A percentile compares a stretch with the other conserved stretches of the same genome.
These are phyloP conservation scores for Penicillium sp. DNA, from an alignment of 2,329 filamentous ascomycete species.

Conservation along the genomic window DNA sequence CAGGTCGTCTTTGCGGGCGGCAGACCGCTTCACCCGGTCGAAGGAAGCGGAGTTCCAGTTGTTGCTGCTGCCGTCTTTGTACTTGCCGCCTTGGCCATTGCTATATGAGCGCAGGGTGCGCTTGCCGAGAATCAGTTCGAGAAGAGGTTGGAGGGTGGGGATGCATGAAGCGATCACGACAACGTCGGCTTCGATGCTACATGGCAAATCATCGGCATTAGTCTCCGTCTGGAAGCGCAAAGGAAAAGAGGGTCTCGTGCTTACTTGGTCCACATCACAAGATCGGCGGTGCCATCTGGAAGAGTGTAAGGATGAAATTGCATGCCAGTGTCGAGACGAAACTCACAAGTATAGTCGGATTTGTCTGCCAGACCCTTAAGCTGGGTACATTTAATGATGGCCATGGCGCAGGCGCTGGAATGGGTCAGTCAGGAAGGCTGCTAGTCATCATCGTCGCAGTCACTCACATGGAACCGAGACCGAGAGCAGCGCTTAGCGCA, in stretches of 20 bases:
- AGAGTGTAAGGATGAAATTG: constrained; percentile 2
- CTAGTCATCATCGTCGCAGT: not conserved
- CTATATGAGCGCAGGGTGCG: constrained; percentile 16
- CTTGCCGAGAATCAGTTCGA: constrained; percentile 27
- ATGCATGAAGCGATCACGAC: constrained; percentile 38
- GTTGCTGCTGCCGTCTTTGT: constrained; percentile 13
- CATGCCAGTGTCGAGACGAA: no score
- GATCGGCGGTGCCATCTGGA: constrained; percentile 38
- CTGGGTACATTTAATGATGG: constrained; percentile 35
- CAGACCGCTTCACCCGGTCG: constrained; percentile 11
- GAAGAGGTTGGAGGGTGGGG: constrained; percentile 32
- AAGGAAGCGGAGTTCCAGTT: constrained; percentile 7
- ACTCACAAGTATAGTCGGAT: constrained; percentile 33
- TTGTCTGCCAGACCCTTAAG: constrained; percentile 27
- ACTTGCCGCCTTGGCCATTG: constrained; percentile 4
- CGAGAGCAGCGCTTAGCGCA: constrained; percentile 21
- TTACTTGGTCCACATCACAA: constrained; percentile 49
- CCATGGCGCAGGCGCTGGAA: constrained; percentile 31
- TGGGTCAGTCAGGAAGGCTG: not conserved
- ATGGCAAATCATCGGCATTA: no score
- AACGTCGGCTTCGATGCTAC: constrained; percentile 32
- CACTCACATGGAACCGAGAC: constrained; percentile 32
- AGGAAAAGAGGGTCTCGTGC: no score
- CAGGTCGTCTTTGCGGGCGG: constrained; percentile 9
- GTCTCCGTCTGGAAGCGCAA: no score